Base-by-base conservation (phyloP, 352 stramenopile genomes). In the Phytophthora cajani region DNA sequence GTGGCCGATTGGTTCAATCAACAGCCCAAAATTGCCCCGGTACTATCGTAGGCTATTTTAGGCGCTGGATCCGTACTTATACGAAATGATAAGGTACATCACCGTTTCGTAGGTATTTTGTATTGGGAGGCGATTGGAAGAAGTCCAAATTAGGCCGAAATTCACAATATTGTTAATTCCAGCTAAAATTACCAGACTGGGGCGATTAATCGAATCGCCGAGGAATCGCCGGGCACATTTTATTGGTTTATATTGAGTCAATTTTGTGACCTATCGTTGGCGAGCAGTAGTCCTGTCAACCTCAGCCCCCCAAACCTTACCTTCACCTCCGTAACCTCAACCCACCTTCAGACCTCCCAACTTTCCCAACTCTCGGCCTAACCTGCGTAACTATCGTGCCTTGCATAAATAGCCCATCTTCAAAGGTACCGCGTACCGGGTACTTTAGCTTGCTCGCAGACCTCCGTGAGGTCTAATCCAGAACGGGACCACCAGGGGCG, bases 221-320 rank as follows among this genome's bases (percentile, higher is more conserved):
- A 47, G 33, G 33, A 40, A 40, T 40, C 33, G 9, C 9, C 33
- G 12, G 33, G 33, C 33, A 40, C 33, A 40, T 21, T 14, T 47
- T 47, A 47, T 47, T 47, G 40, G 40, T n/a, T 47, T 47, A 47
- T 47, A 47, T 21, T 47, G 14, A 19, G 14, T 47, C 40, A 47
- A 47, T n/a, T 47, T 47, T 47, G 40, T 47, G 11, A 47, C 40
- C 40, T 47, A 47, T 47, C 40, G 40, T 47, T 47, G 33, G 33
- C 9, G 33, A 40, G 33, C 33, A 40, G 6, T 49, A 49, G 40
- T 49, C 40, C 12, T 49, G 16, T 49, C 40, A 23, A 19, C 40
- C 16, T 49, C 6, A 49, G 17, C 17, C 9, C 9, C 7, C 40
- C 8, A 49, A 49, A 49, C 40, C 16, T 49, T 21, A 49, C 40